Percentiles rank a stretch among this genome's conserved stretches.
Conservation (phyloP, 2,329 filamentous ascomycete genomes). For the Coniosporium tulheliwenetii region DNA sequence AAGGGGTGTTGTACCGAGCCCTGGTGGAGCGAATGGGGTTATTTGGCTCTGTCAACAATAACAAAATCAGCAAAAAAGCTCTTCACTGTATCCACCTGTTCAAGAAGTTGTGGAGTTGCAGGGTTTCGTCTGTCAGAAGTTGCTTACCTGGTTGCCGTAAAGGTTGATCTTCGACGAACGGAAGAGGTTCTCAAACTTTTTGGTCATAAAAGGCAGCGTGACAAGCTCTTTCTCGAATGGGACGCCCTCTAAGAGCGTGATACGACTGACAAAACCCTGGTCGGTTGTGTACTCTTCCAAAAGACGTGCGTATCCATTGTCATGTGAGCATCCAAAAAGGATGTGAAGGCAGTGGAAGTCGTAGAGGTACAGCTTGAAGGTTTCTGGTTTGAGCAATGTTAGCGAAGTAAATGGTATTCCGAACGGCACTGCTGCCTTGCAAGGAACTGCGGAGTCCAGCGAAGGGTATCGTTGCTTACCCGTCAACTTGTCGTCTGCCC, state of each 20-base stretch:
- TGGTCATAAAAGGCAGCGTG: conserved; percentile 31
- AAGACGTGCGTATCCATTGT: conserved; percentile 36
- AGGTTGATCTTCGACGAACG: conserved; percentile 33
- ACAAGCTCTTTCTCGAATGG: conserved; percentile 39
- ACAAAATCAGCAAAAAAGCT: no score
- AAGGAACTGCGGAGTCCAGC: neutral
- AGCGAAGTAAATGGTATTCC: no score
- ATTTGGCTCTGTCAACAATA: no score
- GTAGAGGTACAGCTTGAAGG: conserved; percentile 37
- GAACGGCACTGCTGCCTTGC: no score
- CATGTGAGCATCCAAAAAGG: conserved; percentile 42
- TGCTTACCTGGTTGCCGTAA: neutral
- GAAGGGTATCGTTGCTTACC: conserved; percentile 16
- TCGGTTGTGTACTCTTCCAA: conserved; percentile 34
- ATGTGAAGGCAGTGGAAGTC: conserved; percentile 46
- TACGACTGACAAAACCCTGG: conserved; percentile 25
- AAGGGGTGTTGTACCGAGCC: neutral
- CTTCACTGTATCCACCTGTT: no score
- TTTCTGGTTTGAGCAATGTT: conserved; percentile 24
- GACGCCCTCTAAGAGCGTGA: conserved; percentile 41
- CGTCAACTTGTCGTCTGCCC: conserved; percentile 31
- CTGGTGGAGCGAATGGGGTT: no score
- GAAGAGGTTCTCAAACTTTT: conserved; percentile 37
- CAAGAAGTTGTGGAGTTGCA: neutral
- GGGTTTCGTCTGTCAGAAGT: neutral